Base-by-base conservation (phyloP, 345 rosid species). In the Isatis tinctoria region DNA sequence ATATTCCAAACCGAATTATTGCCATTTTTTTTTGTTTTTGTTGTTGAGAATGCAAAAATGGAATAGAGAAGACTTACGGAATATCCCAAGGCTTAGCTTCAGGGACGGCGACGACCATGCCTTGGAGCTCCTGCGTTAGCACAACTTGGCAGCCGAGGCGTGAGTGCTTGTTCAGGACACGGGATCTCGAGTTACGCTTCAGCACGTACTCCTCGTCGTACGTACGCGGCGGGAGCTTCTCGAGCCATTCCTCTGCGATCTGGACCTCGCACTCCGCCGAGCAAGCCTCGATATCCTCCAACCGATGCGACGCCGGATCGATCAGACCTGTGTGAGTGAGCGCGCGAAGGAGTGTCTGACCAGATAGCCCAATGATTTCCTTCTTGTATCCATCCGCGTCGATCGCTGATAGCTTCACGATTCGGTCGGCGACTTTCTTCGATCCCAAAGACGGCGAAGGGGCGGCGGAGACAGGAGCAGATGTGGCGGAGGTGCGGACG, bases 71-170 rank as follows among this genome's bases (percentile, higher is more conserved):
- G 43, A 37, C 53, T 88, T 88, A 95, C 16, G 97, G 98, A 62
- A 78, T 92, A 61, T 95, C 99, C 99, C 99, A 95, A 20, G 99
- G 97, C 81, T 85, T 95, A 9, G 97, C 89, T 78, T 95, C 98
- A 22, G 99, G 97, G 43, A 95, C 90, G 2, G 99, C 98, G 16
- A 95, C 98, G 8, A 95, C 97, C 99, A 95, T 95, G 80, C 97
- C 99, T 87, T 92, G 87, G 58, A 95, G 96, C 54, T 85, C 89
- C 54, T 44, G 87, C 9, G 84, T 83, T 43, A 95, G 81, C 48
- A 95, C 87, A 65, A 95, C 92, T 85, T 95, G 99, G 58, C 99
- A 95, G 3, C 98, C 93, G 43, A 95, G 82, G 33, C 99, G 82
- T 2, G 98, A 87, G 72, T 95, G 97, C 82, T 85, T 85, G 81